Evolutionary conservation across 2,329 filamentous ascomycete species (phyloP), one percentile per base, ranked within the genome.

Genomic region (Phyllosticta citribraziliensis): DNA sequence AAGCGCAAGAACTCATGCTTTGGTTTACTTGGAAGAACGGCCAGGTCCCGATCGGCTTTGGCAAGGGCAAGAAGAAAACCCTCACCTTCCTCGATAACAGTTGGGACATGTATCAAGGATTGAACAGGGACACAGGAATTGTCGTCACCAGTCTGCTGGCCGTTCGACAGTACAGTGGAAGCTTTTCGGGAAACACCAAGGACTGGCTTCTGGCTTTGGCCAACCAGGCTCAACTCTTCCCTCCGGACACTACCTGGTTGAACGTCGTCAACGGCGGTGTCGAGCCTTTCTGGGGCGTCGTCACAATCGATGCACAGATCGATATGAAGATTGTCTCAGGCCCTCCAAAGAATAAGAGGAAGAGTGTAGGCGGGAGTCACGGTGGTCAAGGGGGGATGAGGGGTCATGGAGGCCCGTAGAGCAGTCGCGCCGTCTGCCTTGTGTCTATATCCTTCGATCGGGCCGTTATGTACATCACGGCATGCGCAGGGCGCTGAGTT

Each of bases 11-110:
- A 62, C 69, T 76, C 24, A 78, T 78, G 76, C 74, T 78, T 14
- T 78, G 76, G 76, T 70, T 78, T 2, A 70, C 74, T 25, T 78
- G 74, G 59, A 56, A 53, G 9, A 75, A 75, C 19, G 75, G 74
- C 2, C 76, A 78, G 63, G 67, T 78, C 4, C 76, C 76, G 14
- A 78, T 78, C 61, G 76, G 76, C 53, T 78, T 72, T 70, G 64
- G 66, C 6, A 66, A 68, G 52, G 70, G 70, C 1, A 63, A 70
- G 35, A 68, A 72, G 20, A 70, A 73, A 3, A 77, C 74, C 33
- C 50, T 62, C 19, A 55, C 55, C 35, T 33, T 62, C 2, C 58
- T 58, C 50, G 60, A 51, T 2, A 58, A 33, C 3, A 70, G 69
- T 12, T 78, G 76, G 75, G 72, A 74, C 62, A 60, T 78, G 33